A percentile compares a stretch with the other conserved stretches of the same genome.
phyloP scores from a whole-genome alignment of 805 yeast species.

The Wickerhamomyces chaumierensis region DNA sequence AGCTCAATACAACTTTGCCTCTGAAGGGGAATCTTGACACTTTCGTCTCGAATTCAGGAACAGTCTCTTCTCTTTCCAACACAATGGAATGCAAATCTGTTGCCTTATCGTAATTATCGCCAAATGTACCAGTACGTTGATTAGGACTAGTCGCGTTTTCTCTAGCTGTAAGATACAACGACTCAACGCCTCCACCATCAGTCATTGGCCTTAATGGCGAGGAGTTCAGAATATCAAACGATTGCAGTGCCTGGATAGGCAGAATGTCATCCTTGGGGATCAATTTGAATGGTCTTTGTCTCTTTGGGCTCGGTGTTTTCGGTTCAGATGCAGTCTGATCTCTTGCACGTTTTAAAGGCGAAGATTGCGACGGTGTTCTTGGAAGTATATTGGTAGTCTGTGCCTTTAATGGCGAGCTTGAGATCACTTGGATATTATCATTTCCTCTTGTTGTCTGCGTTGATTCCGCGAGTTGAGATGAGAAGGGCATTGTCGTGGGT shows the following conservation, averaged over 20 bases:
- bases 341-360: neutral
- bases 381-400: no score
- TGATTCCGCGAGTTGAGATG: no score
- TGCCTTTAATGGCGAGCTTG: neutral
- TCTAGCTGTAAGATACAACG: neutral
- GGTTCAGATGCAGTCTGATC: neutral
- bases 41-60: neutral
- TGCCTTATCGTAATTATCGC: no score
- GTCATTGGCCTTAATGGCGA: neutral
- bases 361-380: neutral
- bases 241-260: neutral
- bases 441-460: no score
- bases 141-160: neutral
- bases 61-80: no score
- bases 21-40: neutral
- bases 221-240: neutral
- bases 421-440: neutral
- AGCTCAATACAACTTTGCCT: neutral
- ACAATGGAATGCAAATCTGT: no score
- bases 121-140: no score
- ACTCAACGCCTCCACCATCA: neutral
- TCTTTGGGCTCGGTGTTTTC: neutral
- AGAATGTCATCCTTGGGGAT: neutral
- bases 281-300: neutral
- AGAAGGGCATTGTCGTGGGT: neutral